Evolutionary conservation across 1,284 basidiomycete genomes (phyloP), one percentile per base, ranked within the genome.

Genomic region (Rhodofomes roseus): DNA sequence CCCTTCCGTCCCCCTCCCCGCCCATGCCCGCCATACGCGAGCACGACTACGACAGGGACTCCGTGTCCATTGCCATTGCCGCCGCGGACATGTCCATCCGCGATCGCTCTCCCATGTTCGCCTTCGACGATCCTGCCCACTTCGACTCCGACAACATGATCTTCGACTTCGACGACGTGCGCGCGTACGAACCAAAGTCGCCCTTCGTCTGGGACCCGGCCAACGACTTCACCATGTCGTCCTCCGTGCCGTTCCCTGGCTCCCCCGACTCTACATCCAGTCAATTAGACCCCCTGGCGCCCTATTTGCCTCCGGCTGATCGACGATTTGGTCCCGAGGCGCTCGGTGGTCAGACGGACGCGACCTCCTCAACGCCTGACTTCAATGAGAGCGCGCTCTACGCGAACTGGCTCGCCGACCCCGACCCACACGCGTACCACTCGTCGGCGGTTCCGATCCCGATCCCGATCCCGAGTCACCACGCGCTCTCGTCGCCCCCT

Each of bases 111-210:
- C 68, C 78, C 59, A 71, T 79, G 61, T 71, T 81, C 64, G 71
- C 70, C 73, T 81, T 80, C 65, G 76, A 82, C 68, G 79, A 77
- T 63, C 64, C 75, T 48, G 76, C 82, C 62, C 70, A 74, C 41
- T 84, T 73, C 62, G 63, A 71, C 40, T 57, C 65, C 57, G 74
- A 85, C 72, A 80, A 82, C 63, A 79, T 88, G 77, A 81, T 89
- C 72, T 86, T 87, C 73, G 86, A 89, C 65, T 77, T 89, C 70
- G 87, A 90, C 68, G 84, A 85, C 61, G 66, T 73, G 57, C 70
- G 74, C 63, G 70, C 71, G 56, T 71, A 74, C 25, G 68, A 75
- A 50, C 50, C 71, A 55, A 71, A 71, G 63, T 62, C 67, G 22
- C 62, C 72, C 59, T 71, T 73, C 65, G 70, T 76, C 20, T 86